Base-by-base conservation (phyloP, 164 flowering plant genomes). In the Stephania cephalantha region DNA sequence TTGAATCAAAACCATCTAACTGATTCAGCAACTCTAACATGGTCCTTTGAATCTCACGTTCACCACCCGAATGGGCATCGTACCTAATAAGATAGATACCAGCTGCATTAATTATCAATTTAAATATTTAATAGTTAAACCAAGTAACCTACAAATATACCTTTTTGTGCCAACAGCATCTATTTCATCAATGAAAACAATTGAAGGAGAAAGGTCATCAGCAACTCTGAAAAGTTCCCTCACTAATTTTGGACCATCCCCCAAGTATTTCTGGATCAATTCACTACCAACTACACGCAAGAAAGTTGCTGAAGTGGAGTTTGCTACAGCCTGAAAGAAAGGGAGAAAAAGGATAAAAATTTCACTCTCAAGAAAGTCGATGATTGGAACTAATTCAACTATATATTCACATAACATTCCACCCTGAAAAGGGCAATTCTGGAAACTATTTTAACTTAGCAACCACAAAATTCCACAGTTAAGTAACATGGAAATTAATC, bases 1-100 rank as follows among this genome's bases (percentile, higher is more conserved):
- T 88, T 30, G 97, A 90, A 84, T 95, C 98, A 82, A 95, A 95
- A 68, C 98, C 98, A 88, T 93, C 98, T 52, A 95, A 85, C 78
- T 95, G 98, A 82, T 92, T 95, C 74, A 95, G 83, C 77, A 95
- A 76, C 75, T 95, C 98, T 81, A 95, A 82, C 97, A 95, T 92
- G 18, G 95, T 95, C 86, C 97, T 89, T 80, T 95, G 98, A 74
- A 95, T 93, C 78, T 95, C 98, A 81, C 98, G 97, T 77, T 95
- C 98, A 77, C 97, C 98, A 45, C 98, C 98, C n/a, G 97, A 91
- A 79, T 91, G 91, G 55, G 97, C 97, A 81, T 95, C 98, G 73
- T 92, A 95, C 91, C 98, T 3, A 31, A 72, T 72, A 17, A 55
- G 46, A 30, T 31, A 48, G 10, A 30, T 17, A 48, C 22, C 63